These are phyloP conservation scores for Penicillium roqueforti DNA, from an alignment of 495 filamentous ascomycete genomes.

Conservation along the genomic window DNA sequence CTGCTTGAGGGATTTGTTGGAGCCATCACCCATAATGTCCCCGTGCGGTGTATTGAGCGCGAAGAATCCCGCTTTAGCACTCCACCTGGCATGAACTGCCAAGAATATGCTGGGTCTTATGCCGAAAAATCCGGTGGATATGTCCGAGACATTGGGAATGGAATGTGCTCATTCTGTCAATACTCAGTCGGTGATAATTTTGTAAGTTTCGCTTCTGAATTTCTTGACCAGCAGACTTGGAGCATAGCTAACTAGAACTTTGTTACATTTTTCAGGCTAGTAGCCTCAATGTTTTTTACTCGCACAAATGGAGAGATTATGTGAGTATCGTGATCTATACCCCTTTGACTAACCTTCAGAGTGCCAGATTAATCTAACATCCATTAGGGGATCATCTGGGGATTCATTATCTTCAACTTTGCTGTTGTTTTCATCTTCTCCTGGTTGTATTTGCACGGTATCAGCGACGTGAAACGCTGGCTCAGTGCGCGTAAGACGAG, in stretches of 20 bases:
- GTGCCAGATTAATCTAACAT: not conserved
- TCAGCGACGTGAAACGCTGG: conserved; percentile 36
- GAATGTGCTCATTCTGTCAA: conserved; percentile 59
- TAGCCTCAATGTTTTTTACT: conserved; percentile 48
- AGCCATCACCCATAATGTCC: conserved; percentile 50
- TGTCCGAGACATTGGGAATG: conserved; percentile 40
- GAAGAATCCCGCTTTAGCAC: conserved; percentile 57
- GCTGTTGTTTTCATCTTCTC: conserved; percentile 46
- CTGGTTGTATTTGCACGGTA: conserved; percentile 52
- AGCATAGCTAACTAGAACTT: not conserved
- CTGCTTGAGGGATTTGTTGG: conserved; percentile 55
- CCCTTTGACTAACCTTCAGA: not conserved
- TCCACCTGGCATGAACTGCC: conserved; percentile 49
- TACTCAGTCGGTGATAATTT: conserved; percentile 55
- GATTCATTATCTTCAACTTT: conserved; percentile 54
- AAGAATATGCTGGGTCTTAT: conserved; percentile 47
- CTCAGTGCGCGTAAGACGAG: conserved; percentile 42
- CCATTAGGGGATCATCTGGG: conserved; percentile 52
- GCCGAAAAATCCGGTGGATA: conserved; percentile 47
- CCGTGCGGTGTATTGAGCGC: conserved; percentile 49
- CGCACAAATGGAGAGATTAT: conserved; percentile 59
- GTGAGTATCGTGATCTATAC: conserved; percentile 33
- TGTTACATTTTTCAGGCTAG: conserved; percentile 33
- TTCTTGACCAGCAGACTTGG: not conserved
- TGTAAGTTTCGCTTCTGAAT: conserved; percentile 26